Evolutionary conservation across 352 stramenopile genomes (phyloP).

Genomic region (Phytophthora colocasiae): DNA sequence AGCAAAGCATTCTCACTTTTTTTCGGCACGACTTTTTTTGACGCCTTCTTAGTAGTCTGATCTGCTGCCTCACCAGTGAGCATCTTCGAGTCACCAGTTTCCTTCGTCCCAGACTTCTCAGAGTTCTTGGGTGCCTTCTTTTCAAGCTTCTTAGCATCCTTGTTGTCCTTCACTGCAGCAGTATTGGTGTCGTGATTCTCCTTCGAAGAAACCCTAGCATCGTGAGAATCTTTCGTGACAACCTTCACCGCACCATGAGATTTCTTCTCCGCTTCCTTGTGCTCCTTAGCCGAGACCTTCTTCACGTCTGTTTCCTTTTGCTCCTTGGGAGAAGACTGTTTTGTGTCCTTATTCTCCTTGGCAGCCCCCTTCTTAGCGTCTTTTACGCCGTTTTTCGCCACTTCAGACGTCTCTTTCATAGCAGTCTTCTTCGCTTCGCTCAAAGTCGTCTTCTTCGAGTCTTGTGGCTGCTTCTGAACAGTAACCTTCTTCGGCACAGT

Average conservation of each 20-base stretch:
- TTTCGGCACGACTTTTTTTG: conserved; percentile 31
- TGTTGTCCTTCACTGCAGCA: conserved; percentile 12
- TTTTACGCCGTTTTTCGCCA: not conserved
- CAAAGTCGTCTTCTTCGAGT: conserved; percentile 20
- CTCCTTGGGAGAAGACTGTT: conserved; percentile 26
- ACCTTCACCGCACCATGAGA: conserved; percentile 11
- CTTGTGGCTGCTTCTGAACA: conserved; percentile 15
- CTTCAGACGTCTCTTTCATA: not conserved
- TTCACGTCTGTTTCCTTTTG: conserved; percentile 8
- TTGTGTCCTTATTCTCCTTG: conserved; percentile 6
- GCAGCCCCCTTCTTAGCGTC: not conserved
- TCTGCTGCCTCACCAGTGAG: conserved; percentile 10
- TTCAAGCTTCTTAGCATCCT: conserved; percentile 11
- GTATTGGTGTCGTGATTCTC: conserved; percentile 7
- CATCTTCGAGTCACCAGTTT: conserved; percentile 17
- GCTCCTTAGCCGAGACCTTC: conserved; percentile 1
- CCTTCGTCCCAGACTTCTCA: conserved; percentile 16
- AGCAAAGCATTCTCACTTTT: conserved; percentile 43
- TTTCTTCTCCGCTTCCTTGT: conserved; percentile 13
- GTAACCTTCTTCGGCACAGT: conserved; percentile 14
- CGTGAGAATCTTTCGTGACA: not conserved
- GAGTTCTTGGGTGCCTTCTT: conserved; percentile 12
- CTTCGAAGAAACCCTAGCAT: conserved; percentile 21
- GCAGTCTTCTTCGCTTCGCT: not conserved
- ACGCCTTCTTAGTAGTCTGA: conserved; percentile 3